Conservation (phyloP, 768 basidiomycete species). For the Leccinum olivaceopallidum region DNA sequence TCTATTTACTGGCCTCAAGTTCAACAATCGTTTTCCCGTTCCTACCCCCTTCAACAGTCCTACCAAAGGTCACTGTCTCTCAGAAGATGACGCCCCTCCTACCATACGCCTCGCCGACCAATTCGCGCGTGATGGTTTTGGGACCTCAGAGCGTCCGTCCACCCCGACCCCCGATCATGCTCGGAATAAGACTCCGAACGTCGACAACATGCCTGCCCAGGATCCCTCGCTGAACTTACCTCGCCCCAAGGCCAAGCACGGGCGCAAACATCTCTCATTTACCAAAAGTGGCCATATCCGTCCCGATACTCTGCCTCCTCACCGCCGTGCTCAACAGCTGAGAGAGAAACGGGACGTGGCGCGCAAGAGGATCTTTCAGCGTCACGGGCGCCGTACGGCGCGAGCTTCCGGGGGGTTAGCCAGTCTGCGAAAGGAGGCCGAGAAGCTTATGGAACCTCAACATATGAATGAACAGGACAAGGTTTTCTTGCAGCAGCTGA, state of each 20-base stretch:
- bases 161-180: background rate
- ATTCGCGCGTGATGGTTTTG: background rate
- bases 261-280: constrained; percentile 20
- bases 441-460: constrained; percentile 17
- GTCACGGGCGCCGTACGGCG: constrained; percentile 4
- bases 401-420: constrained; percentile 4
- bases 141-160: background rate
- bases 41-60: constrained; percentile 24
- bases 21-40: constrained; percentile 14
- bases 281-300: background rate
- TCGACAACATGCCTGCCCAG: background rate
- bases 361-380: background rate
- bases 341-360: constrained; percentile 12
- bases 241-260: constrained; percentile 14
- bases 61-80: background rate
- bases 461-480: constrained; percentile 21
- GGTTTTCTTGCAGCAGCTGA: constrained; percentile 29
- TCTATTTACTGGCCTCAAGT: constrained; percentile 15
- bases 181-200: background rate
- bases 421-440: constrained; percentile 14
- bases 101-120: constrained; percentile 6
- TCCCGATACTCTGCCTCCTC: background rate
- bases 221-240: background rate
- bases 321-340: constrained; percentile 2
- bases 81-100: constrained; percentile 14